phyloP scores from a whole-genome alignment of 1,284 basidiomycete genomes.

The Volvariella volvacea region DNA sequence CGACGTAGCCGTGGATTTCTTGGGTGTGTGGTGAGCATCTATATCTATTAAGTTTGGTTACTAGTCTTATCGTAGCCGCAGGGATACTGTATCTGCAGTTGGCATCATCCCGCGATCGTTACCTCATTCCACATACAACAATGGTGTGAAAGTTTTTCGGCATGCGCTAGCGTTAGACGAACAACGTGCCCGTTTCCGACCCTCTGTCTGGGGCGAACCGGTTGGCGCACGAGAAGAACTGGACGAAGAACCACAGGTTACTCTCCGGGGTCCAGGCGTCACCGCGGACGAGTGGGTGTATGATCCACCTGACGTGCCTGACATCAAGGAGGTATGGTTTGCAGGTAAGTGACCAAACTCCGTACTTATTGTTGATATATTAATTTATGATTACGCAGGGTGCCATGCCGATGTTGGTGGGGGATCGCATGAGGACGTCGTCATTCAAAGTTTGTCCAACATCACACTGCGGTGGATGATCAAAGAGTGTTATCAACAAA shows the following conservation, averaged over 20 bases:
- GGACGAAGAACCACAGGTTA: slow-evolving; percentile 15
- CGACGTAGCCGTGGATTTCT: slow-evolving; percentile 15
- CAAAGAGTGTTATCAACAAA: slow-evolving; percentile 14
- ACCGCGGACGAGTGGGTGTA: slow-evolving; percentile 14
- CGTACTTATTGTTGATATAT: neutral
- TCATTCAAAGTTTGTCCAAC: slow-evolving; percentile 16
- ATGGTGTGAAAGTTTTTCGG: slow-evolving; percentile 17
- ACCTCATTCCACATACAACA: slow-evolving; percentile 16
- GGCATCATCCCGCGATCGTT: slow-evolving; percentile 17
- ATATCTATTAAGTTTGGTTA: neutral
- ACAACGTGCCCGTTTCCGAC: slow-evolving; percentile 17
- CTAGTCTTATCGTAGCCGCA: slow-evolving; percentile 1
- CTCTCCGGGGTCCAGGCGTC: slow-evolving; percentile 5
- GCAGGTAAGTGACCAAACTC: slow-evolving; percentile 6
- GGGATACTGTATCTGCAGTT: slow-evolving; percentile 20
- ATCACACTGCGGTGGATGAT: slow-evolving; percentile 21
- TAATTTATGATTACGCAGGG: slow-evolving; percentile 10
- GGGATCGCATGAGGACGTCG: slow-evolving; percentile 15
- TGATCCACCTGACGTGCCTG: slow-evolving; percentile 13
- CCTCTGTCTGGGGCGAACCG: slow-evolving; percentile 16
- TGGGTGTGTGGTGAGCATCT: slow-evolving; percentile 17
- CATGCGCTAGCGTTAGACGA: slow-evolving; percentile 19
- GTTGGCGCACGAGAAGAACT: slow-evolving; percentile 11
- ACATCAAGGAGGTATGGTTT: slow-evolving; percentile 19
- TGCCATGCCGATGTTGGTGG: slow-evolving; percentile 21